Base-by-base conservation (phyloP, 352 stramenopile genomes). In the Globisporangium okanoganense region DNA sequence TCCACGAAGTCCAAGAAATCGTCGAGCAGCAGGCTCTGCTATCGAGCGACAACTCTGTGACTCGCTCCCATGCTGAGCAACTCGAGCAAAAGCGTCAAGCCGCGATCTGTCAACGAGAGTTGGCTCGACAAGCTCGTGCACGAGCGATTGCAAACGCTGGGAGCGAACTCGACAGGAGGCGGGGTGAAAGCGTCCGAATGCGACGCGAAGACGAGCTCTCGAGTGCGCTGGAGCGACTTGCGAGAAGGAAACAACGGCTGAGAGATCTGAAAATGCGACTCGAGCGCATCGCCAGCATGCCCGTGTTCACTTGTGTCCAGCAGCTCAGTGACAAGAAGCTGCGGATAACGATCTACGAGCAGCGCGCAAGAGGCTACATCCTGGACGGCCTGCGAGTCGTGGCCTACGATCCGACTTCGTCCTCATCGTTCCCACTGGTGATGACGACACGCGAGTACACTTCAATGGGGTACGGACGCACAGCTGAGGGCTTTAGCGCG, bases 361-460 rank as follows among this genome's bases (percentile, higher is more conserved):
- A 75, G 7, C 69, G 70, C 9, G 75, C 75, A 9, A 69, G 56
- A 20, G 75, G 79, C 2, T 89, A 89, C 51, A 38, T 72, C 18
- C 60, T 72, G 3, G 75, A 84, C n/a, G 71, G 77, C 2, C 56
- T 89, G 56, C 77, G 72, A 3, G 63, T 87, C 51, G 62, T 82
- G 7, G 79, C 79, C 0, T 87, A 87, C 56, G 73, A 89, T 45
- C 75, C 77, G 7, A 56, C 49, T 18, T 73, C 75, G 18, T 86
- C 75, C 0, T 52, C 36, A 9, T 66, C 64, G 13, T 83, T 78
- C 40, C 44, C 63, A 8, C 56, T 85, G 48, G 14, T 73, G 3
- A 68, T 87, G 54, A 66, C 77, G 12, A 62, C 65, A 18, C 73
- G 72, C 5, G 76, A 85, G 44, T 90, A 78, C 45, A 65, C 58